Evolutionary conservation across 2,329 filamentous ascomycete genomes (phyloP).

Genomic region (Plenodomus lindquistii): DNA sequence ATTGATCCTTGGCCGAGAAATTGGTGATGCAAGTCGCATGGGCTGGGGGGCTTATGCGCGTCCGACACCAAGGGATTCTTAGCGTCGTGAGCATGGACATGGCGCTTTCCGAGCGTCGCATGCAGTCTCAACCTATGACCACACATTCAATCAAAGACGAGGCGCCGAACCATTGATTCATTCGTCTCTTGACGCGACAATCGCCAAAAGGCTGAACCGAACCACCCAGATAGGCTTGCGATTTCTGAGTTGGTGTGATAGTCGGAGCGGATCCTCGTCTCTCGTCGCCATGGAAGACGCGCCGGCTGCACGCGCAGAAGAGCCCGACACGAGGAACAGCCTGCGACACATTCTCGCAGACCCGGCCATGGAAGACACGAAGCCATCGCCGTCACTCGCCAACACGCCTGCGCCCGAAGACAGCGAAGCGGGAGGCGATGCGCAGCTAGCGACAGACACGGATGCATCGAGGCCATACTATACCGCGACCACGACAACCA

Average conservation of each 20-base stretch:
- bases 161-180: no score
- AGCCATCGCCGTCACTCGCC: conserved; percentile 30
- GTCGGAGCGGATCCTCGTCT: no score
- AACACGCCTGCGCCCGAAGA: conserved; percentile 40
- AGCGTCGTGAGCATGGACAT: background rate
- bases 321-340: conserved; percentile 45
- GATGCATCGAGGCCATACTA: conserved; percentile 43
- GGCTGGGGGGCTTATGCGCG: background rate
- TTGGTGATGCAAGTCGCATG: background rate
- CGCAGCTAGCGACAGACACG: conserved; percentile 27
- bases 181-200: no score
- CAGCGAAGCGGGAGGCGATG: conserved; percentile 34
- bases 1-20: no score
- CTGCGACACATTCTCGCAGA: conserved; percentile 46
- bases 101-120: no score
- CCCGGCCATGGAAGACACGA: conserved; percentile 41
- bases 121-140: no score
- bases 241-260: no score
- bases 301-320: conserved; percentile 31
- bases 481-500: conserved; percentile 56
- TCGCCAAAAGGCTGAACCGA: no score
- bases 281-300: conserved; percentile 19
- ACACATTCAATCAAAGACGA: no score
- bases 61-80: background rate
- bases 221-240: no score